Base-by-base conservation (phyloP, 345 rosid species). In the Noccaea bulbosa region DNA sequence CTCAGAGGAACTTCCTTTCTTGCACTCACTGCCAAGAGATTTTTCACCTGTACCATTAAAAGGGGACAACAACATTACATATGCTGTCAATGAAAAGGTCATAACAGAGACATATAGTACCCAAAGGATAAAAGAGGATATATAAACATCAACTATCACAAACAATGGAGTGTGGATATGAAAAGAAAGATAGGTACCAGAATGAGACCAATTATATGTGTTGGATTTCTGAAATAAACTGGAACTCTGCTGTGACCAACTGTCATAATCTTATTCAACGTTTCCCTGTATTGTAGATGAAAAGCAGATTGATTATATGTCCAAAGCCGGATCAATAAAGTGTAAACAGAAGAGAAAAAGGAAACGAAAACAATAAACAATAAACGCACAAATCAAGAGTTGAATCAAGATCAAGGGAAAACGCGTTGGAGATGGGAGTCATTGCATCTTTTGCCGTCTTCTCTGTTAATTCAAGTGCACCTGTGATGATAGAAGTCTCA, bases 171-270 rank as follows among this genome's bases (percentile, higher is more conserved):
- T 0, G 4, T 11, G 1, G 0, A 46, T 72, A 40, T 12, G 56
- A 80, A 54, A 54, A 68, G 50, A 54, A 54, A 68, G 50, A 69
- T 58, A 35, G 24, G 44, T 87, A 93, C 98, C 91, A 93, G 84
- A 76, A 93, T 77, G 60, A 93, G 91, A 50, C 98, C 98, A 71
- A 91, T 86, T 51, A 93, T 91, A 78, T 93, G 88, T 49, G 72
- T 76, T 0, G 91, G 91, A n/a, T 79, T 80, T 60, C 83, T 86
- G 45, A 68, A 71, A 78, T 87, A 90, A 65, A 93, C 90, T 30
- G 98, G 98, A 80, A 93, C 94, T 81, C 98, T 81, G 80, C 98
- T 93, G 74, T 91, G 98, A 47, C 98, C 98, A 86, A 71, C 83
- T 40, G 92, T 79, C 94, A 93, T 93, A 69, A 93, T 86, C 30